These are phyloP conservation scores for Lecanosticta acicola DNA, from an alignment of 2,329 filamentous ascomycete species.

Conservation along the genomic window DNA sequence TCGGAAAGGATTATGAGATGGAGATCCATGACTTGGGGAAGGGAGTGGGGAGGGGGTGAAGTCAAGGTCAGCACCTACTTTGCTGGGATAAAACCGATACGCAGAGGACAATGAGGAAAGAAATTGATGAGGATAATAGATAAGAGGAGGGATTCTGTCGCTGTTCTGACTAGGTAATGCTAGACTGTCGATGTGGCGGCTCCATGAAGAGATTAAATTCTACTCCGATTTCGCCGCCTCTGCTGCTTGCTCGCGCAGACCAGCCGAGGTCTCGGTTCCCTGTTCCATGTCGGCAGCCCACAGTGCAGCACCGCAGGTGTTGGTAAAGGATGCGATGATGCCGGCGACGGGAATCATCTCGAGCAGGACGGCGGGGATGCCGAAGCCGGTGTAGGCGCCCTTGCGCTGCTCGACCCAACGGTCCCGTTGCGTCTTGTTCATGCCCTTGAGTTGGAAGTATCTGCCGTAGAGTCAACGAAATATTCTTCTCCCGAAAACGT, in stretches of 20 bases:
- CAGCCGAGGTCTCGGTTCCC: conserved; percentile 28
- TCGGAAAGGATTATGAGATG: conserved; percentile 4
- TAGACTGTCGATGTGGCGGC: background rate
- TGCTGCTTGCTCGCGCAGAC: conserved; percentile 30
- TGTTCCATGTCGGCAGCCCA: conserved; percentile 66
- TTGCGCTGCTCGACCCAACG: conserved; percentile 65
- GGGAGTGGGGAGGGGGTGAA: conserved; percentile 1
- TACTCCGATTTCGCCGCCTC: conserved; percentile 16
- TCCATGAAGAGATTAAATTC: background rate
- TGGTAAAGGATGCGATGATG: conserved; percentile 83
- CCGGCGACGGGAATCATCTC: conserved; percentile 79
- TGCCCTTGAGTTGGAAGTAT: conserved; percentile 78
- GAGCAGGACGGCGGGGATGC: conserved; percentile 73
- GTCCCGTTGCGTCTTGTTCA: conserved; percentile 59
- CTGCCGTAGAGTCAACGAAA: too few relatives aligned
- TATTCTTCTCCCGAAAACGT: too few relatives aligned
- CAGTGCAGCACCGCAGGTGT: conserved; percentile 85
- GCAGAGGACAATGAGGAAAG: conserved; percentile 1
- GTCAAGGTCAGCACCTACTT: too few relatives aligned
- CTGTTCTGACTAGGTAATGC: background rate
- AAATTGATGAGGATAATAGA: too few relatives aligned
- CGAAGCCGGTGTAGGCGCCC: conserved; percentile 72
- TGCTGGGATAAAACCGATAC: too few relatives aligned
- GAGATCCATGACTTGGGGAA: conserved; percentile 3
- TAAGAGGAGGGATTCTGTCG: too few relatives aligned